phyloP scores from a whole-genome alignment of 1,139 yeast genomes.

The Nakaseomyces glabratus region DNA sequence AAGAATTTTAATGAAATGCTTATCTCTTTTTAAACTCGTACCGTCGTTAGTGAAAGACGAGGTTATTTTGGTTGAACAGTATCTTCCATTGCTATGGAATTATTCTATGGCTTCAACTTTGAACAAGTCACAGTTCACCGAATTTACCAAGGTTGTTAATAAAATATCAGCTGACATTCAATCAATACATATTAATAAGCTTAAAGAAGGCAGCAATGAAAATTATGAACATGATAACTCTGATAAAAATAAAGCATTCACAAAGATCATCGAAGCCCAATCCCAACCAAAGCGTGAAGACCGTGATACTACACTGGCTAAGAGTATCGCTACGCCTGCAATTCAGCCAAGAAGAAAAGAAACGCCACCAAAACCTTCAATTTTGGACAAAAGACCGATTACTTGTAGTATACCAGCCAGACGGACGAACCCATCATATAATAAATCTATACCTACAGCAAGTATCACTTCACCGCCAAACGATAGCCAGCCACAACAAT shows the following conservation, averaged over 20 bases:
- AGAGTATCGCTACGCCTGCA: constrained; percentile 18
- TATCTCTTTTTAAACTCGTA: constrained; percentile 44
- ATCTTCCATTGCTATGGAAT: constrained; percentile 43
- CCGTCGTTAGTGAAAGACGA: constrained; percentile 36
- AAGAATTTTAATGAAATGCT: constrained; percentile 48
- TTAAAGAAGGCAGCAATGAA: constrained; percentile 21
- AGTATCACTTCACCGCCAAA: constrained; percentile 1
- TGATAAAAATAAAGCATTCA: constrained; percentile 18
- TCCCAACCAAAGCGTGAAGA: constrained; percentile 14
- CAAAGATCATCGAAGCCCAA: constrained; percentile 21
- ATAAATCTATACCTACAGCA: constrained; percentile 4
- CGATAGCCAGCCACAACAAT: constrained; percentile 9
- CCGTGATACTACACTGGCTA: constrained; percentile 19
- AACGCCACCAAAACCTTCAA: constrained; percentile 2
- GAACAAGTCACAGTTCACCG: constrained; percentile 35
- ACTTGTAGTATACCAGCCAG: constrained; percentile 11
- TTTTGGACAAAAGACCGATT: constrained; percentile 5
- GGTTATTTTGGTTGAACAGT: constrained; percentile 34
- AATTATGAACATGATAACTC: constrained; percentile 11
- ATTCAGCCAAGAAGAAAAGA: constrained; percentile 22
- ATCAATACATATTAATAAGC: constrained; percentile 27
- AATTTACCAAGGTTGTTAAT: constrained; percentile 33
- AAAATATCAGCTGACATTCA: constrained; percentile 35
- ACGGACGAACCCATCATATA: too few species aligned
- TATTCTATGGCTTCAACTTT: constrained; percentile 41